Percentiles rank a stretch among this genome's conserved stretches.
Conservation (phyloP, 371 early-diverging fungal species). For the Lichtheimia hyalospora region DNA sequence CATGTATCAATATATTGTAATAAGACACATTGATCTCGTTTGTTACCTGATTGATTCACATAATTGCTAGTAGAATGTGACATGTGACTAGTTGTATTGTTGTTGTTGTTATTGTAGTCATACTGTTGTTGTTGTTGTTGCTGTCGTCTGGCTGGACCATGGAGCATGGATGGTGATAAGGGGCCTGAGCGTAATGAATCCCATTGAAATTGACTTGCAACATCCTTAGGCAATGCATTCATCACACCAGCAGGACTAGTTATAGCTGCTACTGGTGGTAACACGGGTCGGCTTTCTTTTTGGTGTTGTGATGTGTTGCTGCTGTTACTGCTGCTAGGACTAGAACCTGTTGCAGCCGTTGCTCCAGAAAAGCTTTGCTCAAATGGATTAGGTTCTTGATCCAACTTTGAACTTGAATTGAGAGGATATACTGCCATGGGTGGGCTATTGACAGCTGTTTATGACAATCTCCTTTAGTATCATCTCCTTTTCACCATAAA, state of each 20-base stretch:
- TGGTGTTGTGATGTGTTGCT: conserved; percentile 5
- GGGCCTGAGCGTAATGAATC: conserved; percentile 73
- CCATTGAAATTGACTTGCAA: conserved; percentile 57
- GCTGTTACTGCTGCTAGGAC: conserved; percentile 12
- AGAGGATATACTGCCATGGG: conserved; percentile 42
- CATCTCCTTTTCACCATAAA: no score
- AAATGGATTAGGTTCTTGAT: conserved; percentile 86
- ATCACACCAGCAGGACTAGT: conserved; percentile 40
- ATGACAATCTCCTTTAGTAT: no score
- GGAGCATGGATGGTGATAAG: conserved; percentile 75
- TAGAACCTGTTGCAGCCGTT: not conserved
- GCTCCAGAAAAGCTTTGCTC: conserved; percentile 68
- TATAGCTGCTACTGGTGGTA: conserved; percentile 46
- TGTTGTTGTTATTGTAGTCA: no score
- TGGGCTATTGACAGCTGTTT: conserved; percentile 14
- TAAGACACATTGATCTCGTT: no score
- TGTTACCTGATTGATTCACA: no score
- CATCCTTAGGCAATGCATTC: conserved; percentile 38
- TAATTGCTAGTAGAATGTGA: no score
- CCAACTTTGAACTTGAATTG: conserved; percentile 61
- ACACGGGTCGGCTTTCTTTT: conserved; percentile 15
- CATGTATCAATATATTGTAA: no score
- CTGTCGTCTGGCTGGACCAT: conserved; percentile 56
- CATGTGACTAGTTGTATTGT: no score
- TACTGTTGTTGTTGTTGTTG: no score